Base-by-base conservation (phyloP, 257 asterid species). In the Solanum gracilifrons region DNA sequence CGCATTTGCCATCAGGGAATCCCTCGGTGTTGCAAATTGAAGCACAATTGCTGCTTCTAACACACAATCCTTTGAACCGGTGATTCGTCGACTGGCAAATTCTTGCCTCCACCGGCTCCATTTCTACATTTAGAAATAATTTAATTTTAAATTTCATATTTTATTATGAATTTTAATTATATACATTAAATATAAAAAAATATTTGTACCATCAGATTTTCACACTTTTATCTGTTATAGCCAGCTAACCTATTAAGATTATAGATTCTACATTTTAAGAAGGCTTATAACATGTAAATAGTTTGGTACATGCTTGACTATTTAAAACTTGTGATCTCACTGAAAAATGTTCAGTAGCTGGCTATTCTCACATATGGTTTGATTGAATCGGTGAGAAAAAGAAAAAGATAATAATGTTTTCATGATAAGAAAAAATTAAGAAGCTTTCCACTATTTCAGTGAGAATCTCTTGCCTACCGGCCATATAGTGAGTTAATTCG, bases 11-110 rank as follows among this genome's bases (percentile, higher is more conserved):
- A 20, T 90, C 92, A 84, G 88, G 84, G 66, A 92, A 92, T 18
- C 94, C 93, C 64, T 91, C 94, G 1, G n/a, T 4, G 75, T 85
- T 80, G 92, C 94, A 91, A 32, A 91, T 89, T 16, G 87, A 90
- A 9, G 36, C 23, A 25, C 95, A 92, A 6, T 85, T 87, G 3
- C 68, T 85, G 33, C 86, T 89, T 20, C 20, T 80, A 1, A 89
- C 27, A 60, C 94, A 90, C 7, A 85, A 5, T 46, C 94, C 95
- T 91, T 92, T 84, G 29, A 85, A 92, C 72, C 80, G 20, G 8
- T 13, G 35, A 35, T 35, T 76, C 0, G 6, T 4, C 7, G 83
- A n/a, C 58, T 39, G 7, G 4, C 60, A 76, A 15, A 5, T 76
- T 15, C 13, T 7, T 39, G 8, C 83, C 35, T 76, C n/a, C 4